Base-by-base conservation (phyloP, 108 stramenopile genomes). In the Conticribra weissflogii region DNA sequence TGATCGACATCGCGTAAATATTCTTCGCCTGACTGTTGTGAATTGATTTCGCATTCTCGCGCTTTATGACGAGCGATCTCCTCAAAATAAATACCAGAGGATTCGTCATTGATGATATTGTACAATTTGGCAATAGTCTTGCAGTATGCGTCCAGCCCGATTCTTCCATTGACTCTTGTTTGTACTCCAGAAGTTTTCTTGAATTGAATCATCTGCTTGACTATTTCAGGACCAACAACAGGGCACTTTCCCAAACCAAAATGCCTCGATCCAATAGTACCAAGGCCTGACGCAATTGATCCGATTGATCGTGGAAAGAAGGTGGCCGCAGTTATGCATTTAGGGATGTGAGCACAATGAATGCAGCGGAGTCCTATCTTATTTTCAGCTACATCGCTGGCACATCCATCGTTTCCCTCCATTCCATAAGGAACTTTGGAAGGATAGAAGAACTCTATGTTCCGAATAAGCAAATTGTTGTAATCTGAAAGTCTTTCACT, bases 201-300 rank as follows among this genome's bases (percentile, higher is more conserved):
- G 23, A 72, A 68, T 54, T 68, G 61, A 1, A 63, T 56, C 77
- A 82, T 68, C 49, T 68, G 71, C n/a, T 60, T 33, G 32, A 78
- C 73, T 0, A 59, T 12, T 32, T 74, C 65, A 25, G 59, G 66
- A 23, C 55, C 18, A 18, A 65, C 54, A 44, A 68, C 60, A 21
- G 81, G 76, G 52, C 81, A 82, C 59, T 82, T 82, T 19, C 73
- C 73, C 67, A 72, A 70, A 2, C 72, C 61, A 50, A 82, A 82
- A 31, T 82, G 81, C 9, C 81, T 56, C 1, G 66, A 25, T 1
- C 81, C 78, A 22, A 82, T 78, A 17, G 81, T 82, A 19, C 81
- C 81, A 7, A 82, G 76, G 15, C 81, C 81, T 0, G 81, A 78
- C 50, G 81, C 67, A 56, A 82, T 74, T 34, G 77, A 78, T 0